Conservation (phyloP, 345 rosid species). For the Populus pruinosa region DNA sequence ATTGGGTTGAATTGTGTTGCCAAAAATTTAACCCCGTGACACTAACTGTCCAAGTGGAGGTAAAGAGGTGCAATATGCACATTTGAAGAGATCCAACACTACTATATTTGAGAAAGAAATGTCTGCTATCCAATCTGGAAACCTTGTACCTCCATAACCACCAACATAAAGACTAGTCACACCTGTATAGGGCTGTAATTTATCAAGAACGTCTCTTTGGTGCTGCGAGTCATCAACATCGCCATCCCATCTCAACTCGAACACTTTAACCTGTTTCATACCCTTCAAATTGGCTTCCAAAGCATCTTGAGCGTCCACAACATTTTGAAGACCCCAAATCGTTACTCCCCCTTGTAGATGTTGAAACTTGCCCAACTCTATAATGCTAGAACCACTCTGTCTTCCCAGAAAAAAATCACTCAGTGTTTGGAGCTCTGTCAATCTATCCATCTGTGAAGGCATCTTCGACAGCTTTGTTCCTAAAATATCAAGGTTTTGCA, state of each 20-base stretch:
- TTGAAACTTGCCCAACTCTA: too few species aligned
- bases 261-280: not conserved
- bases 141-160: slow-evolving; percentile 2
- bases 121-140: not conserved
- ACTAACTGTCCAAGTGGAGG: too few species aligned
- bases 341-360: not conserved
- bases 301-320: not conserved
- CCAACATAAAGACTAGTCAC: not conserved
- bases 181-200: not conserved
- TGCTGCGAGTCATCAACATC: not conserved
- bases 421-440: not conserved
- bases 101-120: not conserved
- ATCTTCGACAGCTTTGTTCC: not conserved
- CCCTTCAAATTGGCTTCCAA: not conserved
- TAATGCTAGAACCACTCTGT: not conserved
- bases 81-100: too few species aligned
- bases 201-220: not conserved
- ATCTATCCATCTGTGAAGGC: not conserved
- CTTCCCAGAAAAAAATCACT: not conserved
- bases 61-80: too few species aligned
- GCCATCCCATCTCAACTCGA: not conserved
- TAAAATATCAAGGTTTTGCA: not conserved
- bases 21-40: too few species aligned
- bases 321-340: slow-evolving; percentile 2
- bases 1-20: too few species aligned